Evolutionary conservation across 129 eudicot genomes (phyloP), one percentile per base, ranked within the genome.

Genomic region (Tanacetum coccineum): DNA sequence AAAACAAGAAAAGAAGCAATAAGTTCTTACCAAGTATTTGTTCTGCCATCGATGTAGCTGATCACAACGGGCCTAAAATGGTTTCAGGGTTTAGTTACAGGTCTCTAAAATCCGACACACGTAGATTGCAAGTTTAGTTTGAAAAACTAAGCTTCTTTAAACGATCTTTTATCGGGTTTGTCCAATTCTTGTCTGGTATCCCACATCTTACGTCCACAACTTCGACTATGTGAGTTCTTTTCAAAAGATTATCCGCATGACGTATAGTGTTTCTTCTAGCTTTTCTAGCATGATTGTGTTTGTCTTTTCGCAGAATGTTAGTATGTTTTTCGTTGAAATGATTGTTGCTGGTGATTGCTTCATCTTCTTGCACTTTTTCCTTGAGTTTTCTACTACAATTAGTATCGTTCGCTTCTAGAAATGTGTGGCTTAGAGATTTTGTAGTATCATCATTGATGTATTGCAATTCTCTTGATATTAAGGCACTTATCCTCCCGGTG

Each of bases 141-240:
- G 87, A 80, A 68, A 85, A 85, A 21, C 80, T 66, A 9, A 85
- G 86, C 79, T 84, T 84, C 76, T 82, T 84, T 39, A 80, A 60
- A 66, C 88, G 79, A 72, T 76, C 81, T 48, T 83, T 67, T 62
- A 81, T 65, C 15, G 87, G 90, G 55, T 68, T 68, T 52, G 22
- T 45, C 71, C 71, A 30, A 67, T 49, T 13, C 52, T 22, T 12
- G 62, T 19, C 17, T 14, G 4, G 18, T 26, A 59, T 28, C 13
- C 87, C 96, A 72, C 96, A 83, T 73, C 71, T 77, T 76, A 85
- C 67, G 82, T 89, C 89, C 54, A 85, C 84, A 6, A 85, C 20
- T 74, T 83, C 94, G 40, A 81, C 84, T 52, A 88, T 52, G 67
- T 60, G 60, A 58, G 72, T 32, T 22, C 79, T 76, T 78, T 59